Percentiles rank a stretch among this genome's conserved stretches.
These are phyloP conservation scores for Eustoma russellianum DNA, from an alignment of 257 asterid species.

Conservation along the genomic window DNA sequence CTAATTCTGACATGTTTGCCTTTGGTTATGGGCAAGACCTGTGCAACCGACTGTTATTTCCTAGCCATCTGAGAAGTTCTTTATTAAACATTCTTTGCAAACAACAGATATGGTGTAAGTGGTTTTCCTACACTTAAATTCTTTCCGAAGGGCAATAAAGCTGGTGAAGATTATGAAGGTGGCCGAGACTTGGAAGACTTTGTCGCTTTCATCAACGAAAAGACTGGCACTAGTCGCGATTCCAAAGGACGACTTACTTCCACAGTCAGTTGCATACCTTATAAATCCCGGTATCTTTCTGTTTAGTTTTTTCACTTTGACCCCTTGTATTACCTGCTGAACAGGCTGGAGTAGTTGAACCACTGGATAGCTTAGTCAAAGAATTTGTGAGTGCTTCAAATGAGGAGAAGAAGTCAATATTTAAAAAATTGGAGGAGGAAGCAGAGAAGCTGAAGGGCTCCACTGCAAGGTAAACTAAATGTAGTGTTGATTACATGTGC, in stretches of 20 bases:
- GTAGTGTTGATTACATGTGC: not conserved
- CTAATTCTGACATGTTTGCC: not conserved
- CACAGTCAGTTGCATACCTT: constrained; percentile 35
- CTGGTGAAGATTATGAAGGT: constrained; percentile 87
- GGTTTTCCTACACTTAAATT: constrained; percentile 66
- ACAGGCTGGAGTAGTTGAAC: constrained; percentile 79
- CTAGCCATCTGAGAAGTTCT: not conserved
- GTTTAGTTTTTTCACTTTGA: not conserved
- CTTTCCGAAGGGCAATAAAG: constrained; percentile 92
- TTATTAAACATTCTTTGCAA: constrained; percentile 2
- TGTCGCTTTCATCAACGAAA: constrained; percentile 78
- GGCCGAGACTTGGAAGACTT: constrained; percentile 59
- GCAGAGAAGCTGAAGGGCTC: constrained; percentile 65
- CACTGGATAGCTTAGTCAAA: constrained; percentile 57
- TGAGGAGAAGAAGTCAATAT: constrained; percentile 53
- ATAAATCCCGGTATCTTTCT: not conserved
- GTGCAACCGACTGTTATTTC: not conserved
- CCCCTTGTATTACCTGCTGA: constrained; percentile 12
- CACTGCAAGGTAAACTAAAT: constrained; percentile 41
- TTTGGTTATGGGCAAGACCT: constrained; percentile 1
- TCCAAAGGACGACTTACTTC: constrained; percentile 66
- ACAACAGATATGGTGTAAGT: constrained; percentile 43
- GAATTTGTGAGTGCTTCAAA: constrained; percentile 47
- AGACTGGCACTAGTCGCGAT: constrained; percentile 81
- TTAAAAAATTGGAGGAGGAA: constrained; percentile 62